Percentiles rank a stretch among this genome's conserved stretches.
Conservation (phyloP, 768 basidiomycete genomes). For the Suillus alpinus region DNA sequence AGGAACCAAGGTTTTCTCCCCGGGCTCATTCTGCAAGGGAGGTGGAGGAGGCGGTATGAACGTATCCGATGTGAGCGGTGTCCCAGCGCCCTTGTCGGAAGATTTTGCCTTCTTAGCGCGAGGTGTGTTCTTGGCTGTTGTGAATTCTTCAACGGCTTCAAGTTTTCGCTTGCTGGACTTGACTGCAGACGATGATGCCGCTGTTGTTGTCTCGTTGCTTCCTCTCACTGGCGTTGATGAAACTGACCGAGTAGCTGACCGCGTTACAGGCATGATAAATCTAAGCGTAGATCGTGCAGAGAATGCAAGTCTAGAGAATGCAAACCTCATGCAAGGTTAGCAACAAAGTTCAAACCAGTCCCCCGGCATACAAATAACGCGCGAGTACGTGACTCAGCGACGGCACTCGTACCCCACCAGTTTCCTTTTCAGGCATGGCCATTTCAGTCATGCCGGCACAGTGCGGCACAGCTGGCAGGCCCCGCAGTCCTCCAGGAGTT, state of each 20-base stretch:
- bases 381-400: neutral
- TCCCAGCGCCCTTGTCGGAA: neutral
- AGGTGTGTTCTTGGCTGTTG: slow-evolving; percentile 3
- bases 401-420: neutral
- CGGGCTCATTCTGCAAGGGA: slow-evolving; percentile 3
- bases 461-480: neutral
- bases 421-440: neutral
- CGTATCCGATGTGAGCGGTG: neutral
- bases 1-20: slow-evolving; percentile 48
- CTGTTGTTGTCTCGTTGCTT: slow-evolving; percentile 4
- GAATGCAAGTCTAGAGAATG: neutral
- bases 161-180: slow-evolving; percentile 21
- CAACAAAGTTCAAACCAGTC: neutral
- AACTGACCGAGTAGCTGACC: slow-evolving; percentile 26
- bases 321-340: neutral
- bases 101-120: slow-evolving; percentile 7
- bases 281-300: neutral
- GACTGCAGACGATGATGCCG: neutral
- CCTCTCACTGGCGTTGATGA: slow-evolving; percentile 3
- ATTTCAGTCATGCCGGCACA: neutral
- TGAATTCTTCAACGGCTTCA: slow-evolving; percentile 5
- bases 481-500: neutral
- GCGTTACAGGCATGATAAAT: slow-evolving; percentile 34
- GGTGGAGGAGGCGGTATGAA: slow-evolving; percentile 5
- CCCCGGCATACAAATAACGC: neutral